phyloP scores from a whole-genome alignment of 305 asterid species.

The Solanum hybrid region DNA sequence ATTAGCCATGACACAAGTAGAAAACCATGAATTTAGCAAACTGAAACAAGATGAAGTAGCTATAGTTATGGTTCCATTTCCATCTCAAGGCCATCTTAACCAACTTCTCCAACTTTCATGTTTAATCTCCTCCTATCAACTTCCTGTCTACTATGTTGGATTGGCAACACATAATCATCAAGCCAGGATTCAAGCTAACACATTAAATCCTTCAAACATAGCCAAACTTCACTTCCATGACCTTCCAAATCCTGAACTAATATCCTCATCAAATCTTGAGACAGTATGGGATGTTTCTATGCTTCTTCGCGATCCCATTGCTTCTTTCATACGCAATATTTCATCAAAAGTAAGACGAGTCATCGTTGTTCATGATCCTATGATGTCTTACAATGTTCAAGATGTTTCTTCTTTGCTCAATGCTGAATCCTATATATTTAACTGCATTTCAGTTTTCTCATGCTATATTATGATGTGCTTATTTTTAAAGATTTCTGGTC shows the following conservation, averaged over 20 bases:
- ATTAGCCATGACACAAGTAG: no score
- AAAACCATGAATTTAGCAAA: no score
- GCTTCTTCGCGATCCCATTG: neutral
- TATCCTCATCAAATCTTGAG: neutral
- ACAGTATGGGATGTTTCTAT: neutral
- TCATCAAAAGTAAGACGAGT: neutral
- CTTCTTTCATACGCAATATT: neutral
- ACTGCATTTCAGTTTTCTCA: neutral
- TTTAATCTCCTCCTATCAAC: no score
- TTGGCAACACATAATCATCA: no score
- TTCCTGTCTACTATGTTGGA: no score
- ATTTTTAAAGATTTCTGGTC: neutral
- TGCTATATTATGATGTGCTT: neutral
- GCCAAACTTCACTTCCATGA: constrained; percentile 18
- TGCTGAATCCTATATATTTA: neutral
- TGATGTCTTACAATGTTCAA: neutral
- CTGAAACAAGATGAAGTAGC: no score
- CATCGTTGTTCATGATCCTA: neutral
- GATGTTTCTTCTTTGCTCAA: neutral
- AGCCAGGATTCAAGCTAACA: constrained; percentile 6
- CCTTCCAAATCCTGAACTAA: constrained; percentile 14
- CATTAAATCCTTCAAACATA: constrained; percentile 11
- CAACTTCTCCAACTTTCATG: no score
- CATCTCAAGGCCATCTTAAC: no score
- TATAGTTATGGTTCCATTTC: no score